phyloP scores from a whole-genome alignment of 2,329 filamentous ascomycete genomes.

The Colletotrichum endophyticum region DNA sequence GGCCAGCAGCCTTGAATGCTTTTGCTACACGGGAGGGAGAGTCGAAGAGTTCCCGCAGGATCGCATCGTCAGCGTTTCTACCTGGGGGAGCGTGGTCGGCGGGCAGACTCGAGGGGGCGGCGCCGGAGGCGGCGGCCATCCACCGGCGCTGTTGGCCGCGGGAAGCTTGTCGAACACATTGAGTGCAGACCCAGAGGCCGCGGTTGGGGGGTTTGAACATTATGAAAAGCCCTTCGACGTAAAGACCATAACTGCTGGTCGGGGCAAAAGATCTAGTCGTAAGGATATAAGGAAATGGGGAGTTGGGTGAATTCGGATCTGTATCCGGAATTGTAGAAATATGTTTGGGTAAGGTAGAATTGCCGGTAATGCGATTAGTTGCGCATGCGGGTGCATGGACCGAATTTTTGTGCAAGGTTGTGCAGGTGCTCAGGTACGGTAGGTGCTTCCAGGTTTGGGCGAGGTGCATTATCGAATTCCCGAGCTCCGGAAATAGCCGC shows the following conservation, averaged over 20 bases:
- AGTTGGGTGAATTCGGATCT: conserved; percentile 20
- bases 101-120: conserved; percentile 31
- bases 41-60: conserved; percentile 85
- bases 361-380: conserved; percentile 10
- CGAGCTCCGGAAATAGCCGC: conserved; percentile 32
- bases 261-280: background rate
- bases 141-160: conserved; percentile 39
- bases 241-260: background rate
- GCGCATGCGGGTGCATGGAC: conserved; percentile 1
- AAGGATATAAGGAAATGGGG: background rate
- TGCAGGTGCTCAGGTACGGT: background rate
- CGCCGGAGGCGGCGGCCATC: conserved; percentile 44
- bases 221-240: background rate
- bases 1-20: conserved; percentile 58
- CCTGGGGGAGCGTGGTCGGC: conserved; percentile 34
- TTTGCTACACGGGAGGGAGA: conserved; percentile 69
- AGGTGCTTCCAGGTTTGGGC: background rate
- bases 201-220: conserved; percentile 44
- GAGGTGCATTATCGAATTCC: conserved; percentile 22
- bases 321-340: background rate
- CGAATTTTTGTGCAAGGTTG: conserved; percentile 16
- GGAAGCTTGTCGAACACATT: conserved; percentile 54
- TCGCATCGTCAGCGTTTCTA: conserved; percentile 71
- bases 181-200: conserved; percentile 66
- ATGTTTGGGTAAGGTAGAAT: background rate